These are phyloP conservation scores for Rhodotorula paludigena DNA, from an alignment of 768 basidiomycete genomes.

Conservation along the genomic window DNA sequence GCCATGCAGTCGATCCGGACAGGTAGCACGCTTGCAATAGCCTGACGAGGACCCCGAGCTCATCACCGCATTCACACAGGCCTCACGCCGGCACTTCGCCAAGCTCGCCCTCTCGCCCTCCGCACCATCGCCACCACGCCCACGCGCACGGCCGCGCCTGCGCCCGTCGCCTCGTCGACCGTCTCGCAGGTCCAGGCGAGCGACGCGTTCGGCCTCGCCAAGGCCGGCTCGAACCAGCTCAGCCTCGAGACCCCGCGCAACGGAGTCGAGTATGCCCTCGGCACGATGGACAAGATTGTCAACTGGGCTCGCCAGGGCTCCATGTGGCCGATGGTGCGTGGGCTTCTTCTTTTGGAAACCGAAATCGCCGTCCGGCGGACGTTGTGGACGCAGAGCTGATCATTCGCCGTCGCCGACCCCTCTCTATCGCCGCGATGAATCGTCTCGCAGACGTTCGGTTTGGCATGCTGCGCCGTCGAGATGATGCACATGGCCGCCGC, in stretches of 20 bases:
- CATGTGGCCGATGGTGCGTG: slow-evolving; percentile 98
- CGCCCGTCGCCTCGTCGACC: neutral
- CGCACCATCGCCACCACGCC: slow-evolving; percentile 30
- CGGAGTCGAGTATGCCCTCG: slow-evolving; percentile 94
- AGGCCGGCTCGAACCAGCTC: slow-evolving; percentile 35
- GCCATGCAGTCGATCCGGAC: slow-evolving; percentile 31
- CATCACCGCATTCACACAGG: neutral
- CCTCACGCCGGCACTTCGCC: slow-evolving; percentile 28
- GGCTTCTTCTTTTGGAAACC: neutral
- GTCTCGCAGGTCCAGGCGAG: slow-evolving; percentile 10
- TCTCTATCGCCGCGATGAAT: neutral
- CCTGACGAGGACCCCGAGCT: neutral
- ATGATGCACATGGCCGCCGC: slow-evolving; percentile 99
- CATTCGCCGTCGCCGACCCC: no score
- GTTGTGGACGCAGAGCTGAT: no score
- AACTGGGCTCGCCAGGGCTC: slow-evolving; percentile 98
- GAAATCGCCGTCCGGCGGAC: no score
- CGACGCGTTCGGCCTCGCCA: slow-evolving; percentile 34
- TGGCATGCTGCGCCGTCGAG: slow-evolving; percentile 98
- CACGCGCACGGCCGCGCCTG: slow-evolving; percentile 5
- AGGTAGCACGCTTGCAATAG: neutral
- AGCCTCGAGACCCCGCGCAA: slow-evolving; percentile 77
- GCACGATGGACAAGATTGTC: slow-evolving; percentile 89
- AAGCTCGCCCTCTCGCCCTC: slow-evolving; percentile 18
- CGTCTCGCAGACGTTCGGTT: slow-evolving; percentile 54